phyloP scores from a whole-genome alignment of 2,329 filamentous ascomycete species.

The Arachnopeziza araneosa region DNA sequence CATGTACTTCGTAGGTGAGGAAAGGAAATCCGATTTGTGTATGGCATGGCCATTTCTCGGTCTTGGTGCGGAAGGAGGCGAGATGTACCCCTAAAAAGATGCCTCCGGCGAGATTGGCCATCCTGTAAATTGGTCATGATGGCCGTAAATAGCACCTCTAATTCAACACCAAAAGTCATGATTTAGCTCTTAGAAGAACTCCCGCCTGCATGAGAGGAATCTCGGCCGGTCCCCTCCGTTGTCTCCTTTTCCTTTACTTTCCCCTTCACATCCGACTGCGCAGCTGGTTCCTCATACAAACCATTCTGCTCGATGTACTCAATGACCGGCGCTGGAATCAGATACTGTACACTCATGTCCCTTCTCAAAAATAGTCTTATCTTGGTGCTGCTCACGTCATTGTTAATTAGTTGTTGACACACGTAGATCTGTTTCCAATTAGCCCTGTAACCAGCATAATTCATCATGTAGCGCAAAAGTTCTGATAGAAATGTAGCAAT shows the following conservation, averaged over 20 bases:
- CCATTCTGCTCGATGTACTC: slow-evolving; percentile 65
- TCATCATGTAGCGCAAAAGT: too few species aligned
- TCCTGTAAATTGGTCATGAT: not conserved
- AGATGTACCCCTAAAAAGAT: not conserved
- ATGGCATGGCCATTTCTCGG: too few species aligned
- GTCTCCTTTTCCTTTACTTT: not conserved
- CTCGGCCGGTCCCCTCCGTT: not conserved
- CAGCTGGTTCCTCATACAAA: slow-evolving; percentile 50
- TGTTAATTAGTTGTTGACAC: slow-evolving; percentile 69
- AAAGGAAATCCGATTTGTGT: not conserved
- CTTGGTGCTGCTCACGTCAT: slow-evolving; percentile 77
- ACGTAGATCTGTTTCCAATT: too few species aligned
- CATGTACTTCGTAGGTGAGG: not conserved
- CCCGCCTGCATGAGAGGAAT: not conserved
- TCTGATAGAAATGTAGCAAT: not conserved
- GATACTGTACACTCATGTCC: slow-evolving; percentile 76
- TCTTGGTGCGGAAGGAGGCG: not conserved
- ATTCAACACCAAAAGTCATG: not conserved
- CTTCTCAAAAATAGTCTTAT: slow-evolving; percentile 75
- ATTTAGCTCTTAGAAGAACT: not conserved
- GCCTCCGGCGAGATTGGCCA: not conserved
- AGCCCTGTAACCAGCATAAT: too few species aligned
- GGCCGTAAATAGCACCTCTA: not conserved
- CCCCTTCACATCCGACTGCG: not conserved
- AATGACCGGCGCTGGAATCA: slow-evolving; percentile 69